These are phyloP conservation scores for Akanthomyces dipterigenus DNA, from an alignment of 2,329 filamentous ascomycete species.

Conservation along the genomic window DNA sequence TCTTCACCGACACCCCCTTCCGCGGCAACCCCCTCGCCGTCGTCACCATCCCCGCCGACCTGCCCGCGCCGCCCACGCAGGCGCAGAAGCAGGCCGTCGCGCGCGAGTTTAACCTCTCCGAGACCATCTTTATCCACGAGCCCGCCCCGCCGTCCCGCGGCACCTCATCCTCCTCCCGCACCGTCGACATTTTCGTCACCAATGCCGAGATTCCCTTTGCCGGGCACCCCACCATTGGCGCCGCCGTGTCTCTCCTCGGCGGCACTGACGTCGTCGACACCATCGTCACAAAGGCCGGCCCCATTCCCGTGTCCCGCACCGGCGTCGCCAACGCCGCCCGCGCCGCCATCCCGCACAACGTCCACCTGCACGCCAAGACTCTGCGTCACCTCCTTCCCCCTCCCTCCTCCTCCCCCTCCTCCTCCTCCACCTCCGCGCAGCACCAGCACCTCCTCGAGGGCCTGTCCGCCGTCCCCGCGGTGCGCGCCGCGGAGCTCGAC, in stretches of 20 bases:
- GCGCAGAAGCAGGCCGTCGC: conserved; percentile 52
- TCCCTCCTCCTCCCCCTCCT: too few relatives aligned
- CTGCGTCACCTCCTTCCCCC: conserved; percentile 25
- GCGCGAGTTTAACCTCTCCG: conserved; percentile 57
- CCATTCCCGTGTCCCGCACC: conserved; percentile 38
- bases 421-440: too few relatives aligned
- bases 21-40: conserved; percentile 56
- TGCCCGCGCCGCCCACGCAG: conserved; percentile 35
- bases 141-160: conserved; percentile 19
- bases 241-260: conserved; percentile 42
- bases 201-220: conserved; percentile 52
- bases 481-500: conserved; percentile 30
- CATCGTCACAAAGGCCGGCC: conserved; percentile 50
- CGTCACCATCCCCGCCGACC: conserved; percentile 41
- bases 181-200: conserved; percentile 54
- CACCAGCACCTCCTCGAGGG: conserved; percentile 14
- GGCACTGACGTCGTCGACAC: conserved; percentile 26
- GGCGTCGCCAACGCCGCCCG: conserved; percentile 42
- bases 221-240: conserved; percentile 56
- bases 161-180: conserved; percentile 23
- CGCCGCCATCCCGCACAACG: conserved; percentile 60
- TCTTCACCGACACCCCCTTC: conserved; percentile 47
- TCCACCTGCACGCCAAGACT: conserved; percentile 49
- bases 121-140: conserved; percentile 54
- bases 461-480: conserved; percentile 22